These are phyloP conservation scores for Trichoderma parareesei DNA, from an alignment of 495 filamentous ascomycete species.

Conservation along the genomic window DNA sequence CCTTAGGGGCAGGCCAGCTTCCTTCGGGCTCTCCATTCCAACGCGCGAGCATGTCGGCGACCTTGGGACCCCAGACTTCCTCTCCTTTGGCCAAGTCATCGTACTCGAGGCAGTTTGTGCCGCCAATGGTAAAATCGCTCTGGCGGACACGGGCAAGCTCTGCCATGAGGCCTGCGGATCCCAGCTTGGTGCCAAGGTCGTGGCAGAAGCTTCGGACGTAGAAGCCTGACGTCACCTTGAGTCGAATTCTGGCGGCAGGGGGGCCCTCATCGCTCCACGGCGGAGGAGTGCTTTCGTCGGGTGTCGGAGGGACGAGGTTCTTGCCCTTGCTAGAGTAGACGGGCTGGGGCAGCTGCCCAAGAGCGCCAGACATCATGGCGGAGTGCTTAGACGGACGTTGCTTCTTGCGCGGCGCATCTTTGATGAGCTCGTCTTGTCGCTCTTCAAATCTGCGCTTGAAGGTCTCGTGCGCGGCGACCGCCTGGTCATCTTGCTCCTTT, in stretches of 20 bases:
- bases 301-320: constrained; percentile 26
- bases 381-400: constrained; percentile 20
- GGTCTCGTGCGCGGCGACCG: constrained; percentile 32
- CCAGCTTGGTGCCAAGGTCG: constrained; percentile 77
- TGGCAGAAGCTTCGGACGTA: constrained; percentile 93
- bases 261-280: constrained; percentile 45
- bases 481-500: constrained; percentile 38
- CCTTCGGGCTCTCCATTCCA: constrained; percentile 33
- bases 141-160: constrained; percentile 74
- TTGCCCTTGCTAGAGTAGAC: constrained; percentile 21
- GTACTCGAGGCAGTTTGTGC: constrained; percentile 70
- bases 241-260: constrained; percentile 69
- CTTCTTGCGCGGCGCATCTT: constrained; percentile 27
- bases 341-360: constrained; percentile 25
- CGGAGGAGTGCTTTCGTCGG: constrained; percentile 25
- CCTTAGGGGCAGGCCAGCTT: background rate
- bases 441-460: constrained; percentile 38
- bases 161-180: constrained; percentile 80
- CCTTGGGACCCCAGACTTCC: constrained; percentile 72
- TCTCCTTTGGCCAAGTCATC: constrained; percentile 70
- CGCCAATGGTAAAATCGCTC: constrained; percentile 60
- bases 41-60: constrained; percentile 53
- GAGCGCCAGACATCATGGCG: constrained; percentile 47
- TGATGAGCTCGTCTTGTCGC: constrained; percentile 28
- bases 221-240: constrained; percentile 94